Evolutionary conservation across 2,329 filamentous ascomycete genomes (phyloP).

Genomic region (Microsporum audouinii): DNA sequence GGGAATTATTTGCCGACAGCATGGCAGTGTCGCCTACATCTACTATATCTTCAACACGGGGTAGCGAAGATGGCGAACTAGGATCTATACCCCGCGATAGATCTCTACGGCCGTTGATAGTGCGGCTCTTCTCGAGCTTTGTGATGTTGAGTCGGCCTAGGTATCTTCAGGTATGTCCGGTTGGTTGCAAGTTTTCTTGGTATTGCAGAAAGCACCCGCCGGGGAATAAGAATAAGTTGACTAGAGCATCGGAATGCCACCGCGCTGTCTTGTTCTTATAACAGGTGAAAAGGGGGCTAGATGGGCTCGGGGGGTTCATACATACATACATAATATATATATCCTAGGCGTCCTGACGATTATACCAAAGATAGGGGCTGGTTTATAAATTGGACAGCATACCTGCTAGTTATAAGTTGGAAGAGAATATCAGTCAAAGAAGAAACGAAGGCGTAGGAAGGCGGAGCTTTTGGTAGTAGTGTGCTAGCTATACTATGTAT

Average conservation of each 20-base stretch:
- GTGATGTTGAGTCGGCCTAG: background rate
- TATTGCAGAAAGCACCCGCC: background rate
- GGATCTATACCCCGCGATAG: background rate
- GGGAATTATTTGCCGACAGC: conserved; percentile 3
- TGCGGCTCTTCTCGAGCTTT: background rate
- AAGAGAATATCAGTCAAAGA: background rate
- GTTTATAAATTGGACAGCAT: too few species aligned
- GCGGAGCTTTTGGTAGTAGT: background rate
- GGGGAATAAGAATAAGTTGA: background rate
- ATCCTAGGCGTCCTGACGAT: too few species aligned
- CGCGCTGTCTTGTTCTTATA: too few species aligned
- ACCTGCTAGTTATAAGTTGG: background rate
- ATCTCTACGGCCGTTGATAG: background rate
- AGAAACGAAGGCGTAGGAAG: background rate
- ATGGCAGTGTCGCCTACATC: background rate
- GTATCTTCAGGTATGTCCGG: background rate
- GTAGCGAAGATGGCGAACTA: background rate
- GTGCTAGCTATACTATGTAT: too few species aligned
- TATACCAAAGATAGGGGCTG: background rate
- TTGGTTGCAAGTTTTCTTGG: background rate
- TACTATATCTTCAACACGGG: background rate
- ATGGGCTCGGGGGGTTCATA: too few species aligned
- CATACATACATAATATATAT: too few species aligned
- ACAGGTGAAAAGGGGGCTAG: too few species aligned
- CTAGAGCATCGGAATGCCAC: background rate